Conservation (phyloP, 768 basidiomycete genomes). For the Baorangia bicolor region DNA sequence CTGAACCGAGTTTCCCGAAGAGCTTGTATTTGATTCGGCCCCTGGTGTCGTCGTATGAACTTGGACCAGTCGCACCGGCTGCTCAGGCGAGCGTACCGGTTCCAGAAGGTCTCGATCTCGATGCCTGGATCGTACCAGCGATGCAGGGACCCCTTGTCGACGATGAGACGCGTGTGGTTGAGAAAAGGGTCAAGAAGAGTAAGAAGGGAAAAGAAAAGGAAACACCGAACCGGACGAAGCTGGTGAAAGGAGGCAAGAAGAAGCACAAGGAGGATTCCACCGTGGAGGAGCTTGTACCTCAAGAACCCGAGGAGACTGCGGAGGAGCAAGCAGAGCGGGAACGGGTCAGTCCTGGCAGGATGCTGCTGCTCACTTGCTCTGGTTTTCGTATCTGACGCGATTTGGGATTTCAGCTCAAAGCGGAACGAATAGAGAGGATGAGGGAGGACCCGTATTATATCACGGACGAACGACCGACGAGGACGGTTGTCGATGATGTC, state of each 20-base stretch:
- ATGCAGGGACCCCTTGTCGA: constrained; percentile 33
- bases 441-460: constrained; percentile 93
- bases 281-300: constrained; percentile 36
- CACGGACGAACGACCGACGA: constrained; percentile 55
- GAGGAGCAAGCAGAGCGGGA: constrained; percentile 63
- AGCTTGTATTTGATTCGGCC: constrained; percentile 84
- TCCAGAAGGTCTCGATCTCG: constrained; percentile 85
- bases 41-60: constrained; percentile 71
- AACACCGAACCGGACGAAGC: constrained; percentile 23
- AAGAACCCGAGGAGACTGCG: constrained; percentile 48
- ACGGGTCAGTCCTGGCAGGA: constrained; percentile 46
- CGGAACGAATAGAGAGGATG: constrained; percentile 70
- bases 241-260: constrained; percentile 44
- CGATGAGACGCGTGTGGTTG: constrained; percentile 38
- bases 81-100: constrained; percentile 82
- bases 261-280: constrained; percentile 35
- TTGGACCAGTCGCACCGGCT: constrained; percentile 76
- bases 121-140: constrained; percentile 79
- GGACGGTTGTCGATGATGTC: constrained; percentile 53
- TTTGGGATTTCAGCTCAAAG: constrained; percentile 54
- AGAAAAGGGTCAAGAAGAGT: constrained; percentile 41
- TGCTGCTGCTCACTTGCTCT: not conserved
- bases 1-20: constrained; percentile 70
- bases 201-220: constrained; percentile 50
- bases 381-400: constrained; percentile 2